Base-by-base conservation (phyloP, 2,329 filamentous ascomycete species). In the Aspergillus persii region DNA sequence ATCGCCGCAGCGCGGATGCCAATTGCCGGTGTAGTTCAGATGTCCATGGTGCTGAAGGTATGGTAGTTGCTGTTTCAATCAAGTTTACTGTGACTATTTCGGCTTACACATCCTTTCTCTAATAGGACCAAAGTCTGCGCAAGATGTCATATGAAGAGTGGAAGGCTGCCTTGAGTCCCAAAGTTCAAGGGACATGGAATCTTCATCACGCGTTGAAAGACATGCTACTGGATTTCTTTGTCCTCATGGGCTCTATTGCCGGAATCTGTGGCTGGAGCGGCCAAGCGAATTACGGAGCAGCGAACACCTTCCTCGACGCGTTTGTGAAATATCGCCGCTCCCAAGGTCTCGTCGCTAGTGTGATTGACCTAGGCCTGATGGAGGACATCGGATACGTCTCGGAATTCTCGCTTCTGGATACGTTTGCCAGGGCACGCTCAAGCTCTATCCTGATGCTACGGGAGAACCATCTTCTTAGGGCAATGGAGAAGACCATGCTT, bases 281-380 rank as follows among this genome's bases (percentile, higher is more conserved):
- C 3, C 70, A 82, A 53, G 71, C 79, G 3, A 79, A 76, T 57
- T 78, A 78, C 50, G 69, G 70, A 0, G 71, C 74, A 9, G 75
- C 67, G 8, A 71, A 70, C 55, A 64, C 70, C 5, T 77, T 68
- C 60, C 63, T 75, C 7, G 69, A 74, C 47, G 65, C 67, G 1
- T 64, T 76, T 8, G 67, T 65, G 1, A 53, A 56, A 9, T 68
- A 71, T 46, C 70, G 73, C 11, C 64, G 57, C 0, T 39, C 46
- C 0, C 44, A 61, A 3, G 70, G 72, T 8, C 58, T 70, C 2
- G 46, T 58, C 12, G 68, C 65, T 15, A 55, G 59, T 27, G 59
- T 63, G 4, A 50, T 74, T n/a, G 62, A 73, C 29, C 54, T 73
- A 1, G 69, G 69, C 0, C 50, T 66, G 1, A 65, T 74, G 54